phyloP scores from a whole-genome alignment of 2,329 filamentous ascomycete genomes.

The Pezizomycotina sp. region DNA sequence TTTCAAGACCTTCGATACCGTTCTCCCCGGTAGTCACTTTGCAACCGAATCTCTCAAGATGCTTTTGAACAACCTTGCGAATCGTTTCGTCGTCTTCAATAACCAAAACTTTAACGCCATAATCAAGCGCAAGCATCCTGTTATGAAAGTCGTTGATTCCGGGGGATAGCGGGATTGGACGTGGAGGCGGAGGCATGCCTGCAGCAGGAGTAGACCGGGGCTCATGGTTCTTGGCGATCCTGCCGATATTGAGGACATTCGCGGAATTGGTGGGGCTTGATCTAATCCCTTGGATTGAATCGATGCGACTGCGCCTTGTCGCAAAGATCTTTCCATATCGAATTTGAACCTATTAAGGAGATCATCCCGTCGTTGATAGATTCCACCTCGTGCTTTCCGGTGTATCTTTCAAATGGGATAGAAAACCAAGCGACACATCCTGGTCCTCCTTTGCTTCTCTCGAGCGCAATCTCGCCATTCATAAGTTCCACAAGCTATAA shows the following conservation, averaged over 20 bases:
- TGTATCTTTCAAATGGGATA: constrained; percentile 14
- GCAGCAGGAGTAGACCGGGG: too few species aligned
- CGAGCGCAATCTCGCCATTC: constrained; percentile 16
- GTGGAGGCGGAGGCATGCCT: constrained; percentile 8
- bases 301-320: constrained; percentile 15
- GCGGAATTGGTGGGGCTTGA: too few species aligned
- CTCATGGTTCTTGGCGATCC: too few species aligned
- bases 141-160: background rate
- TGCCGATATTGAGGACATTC: too few species aligned
- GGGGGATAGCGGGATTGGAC: constrained; percentile 8
- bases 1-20: constrained; percentile 7
- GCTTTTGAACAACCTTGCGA: constrained; percentile 5
- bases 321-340: constrained; percentile 16
- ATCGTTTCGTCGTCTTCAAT: constrained; percentile 15
- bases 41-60: constrained; percentile 8
- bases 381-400: constrained; percentile 14
- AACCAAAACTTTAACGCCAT: constrained; percentile 6
- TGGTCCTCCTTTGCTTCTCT: constrained; percentile 14
- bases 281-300: too few species aligned
- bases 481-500: constrained; percentile 16
- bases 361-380: constrained; percentile 10
- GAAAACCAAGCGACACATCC: constrained; percentile 18
- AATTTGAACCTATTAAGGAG: constrained; percentile 15
- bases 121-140: constrained; percentile 3
- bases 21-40: constrained; percentile 8